Conservation (phyloP, 148 eudicot genomes). For the Rheum nobile region DNA sequence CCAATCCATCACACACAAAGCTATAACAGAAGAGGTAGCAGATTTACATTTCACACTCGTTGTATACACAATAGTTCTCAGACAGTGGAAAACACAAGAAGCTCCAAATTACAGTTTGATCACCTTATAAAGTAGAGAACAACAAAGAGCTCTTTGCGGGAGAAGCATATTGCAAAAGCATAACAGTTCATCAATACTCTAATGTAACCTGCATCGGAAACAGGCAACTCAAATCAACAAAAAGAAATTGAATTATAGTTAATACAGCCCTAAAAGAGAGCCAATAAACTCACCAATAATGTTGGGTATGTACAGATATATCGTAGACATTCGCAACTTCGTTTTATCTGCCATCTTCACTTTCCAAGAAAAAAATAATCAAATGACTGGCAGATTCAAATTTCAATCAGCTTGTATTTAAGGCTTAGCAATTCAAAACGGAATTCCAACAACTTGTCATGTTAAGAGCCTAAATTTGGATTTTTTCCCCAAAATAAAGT, state of each 20-base stretch:
- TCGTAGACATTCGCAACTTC: slow-evolving; percentile 33
- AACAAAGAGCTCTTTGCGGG: slow-evolving; percentile 62
- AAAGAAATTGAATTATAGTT: background rate
- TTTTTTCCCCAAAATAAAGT: background rate
- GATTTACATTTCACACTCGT: slow-evolving; percentile 8
- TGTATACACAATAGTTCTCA: background rate
- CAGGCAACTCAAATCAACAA: too few relatives aligned
- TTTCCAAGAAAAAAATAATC: background rate
- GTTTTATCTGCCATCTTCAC: slow-evolving; percentile 36
- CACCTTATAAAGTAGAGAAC: slow-evolving; percentile 75
- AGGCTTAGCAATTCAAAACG: background rate
- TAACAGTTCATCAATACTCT: slow-evolving; percentile 68
- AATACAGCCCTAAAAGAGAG: background rate
- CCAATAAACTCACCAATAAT: slow-evolving; percentile 53
- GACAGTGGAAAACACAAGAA: background rate
- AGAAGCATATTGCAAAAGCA: slow-evolving; percentile 74
- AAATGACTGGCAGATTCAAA: background rate
- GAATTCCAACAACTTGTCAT: background rate
- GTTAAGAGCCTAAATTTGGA: background rate
- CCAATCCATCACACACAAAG: slow-evolving; percentile 91
- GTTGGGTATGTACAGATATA: slow-evolving; percentile 85
- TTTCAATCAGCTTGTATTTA: background rate
- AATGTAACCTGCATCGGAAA: slow-evolving; percentile 74
- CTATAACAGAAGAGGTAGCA: slow-evolving; percentile 25
- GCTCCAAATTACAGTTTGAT: slow-evolving; percentile 1